These are phyloP conservation scores for Garcileccinum viscosum DNA, from an alignment of 1,284 basidiomycete species.

Conservation along the genomic window DNA sequence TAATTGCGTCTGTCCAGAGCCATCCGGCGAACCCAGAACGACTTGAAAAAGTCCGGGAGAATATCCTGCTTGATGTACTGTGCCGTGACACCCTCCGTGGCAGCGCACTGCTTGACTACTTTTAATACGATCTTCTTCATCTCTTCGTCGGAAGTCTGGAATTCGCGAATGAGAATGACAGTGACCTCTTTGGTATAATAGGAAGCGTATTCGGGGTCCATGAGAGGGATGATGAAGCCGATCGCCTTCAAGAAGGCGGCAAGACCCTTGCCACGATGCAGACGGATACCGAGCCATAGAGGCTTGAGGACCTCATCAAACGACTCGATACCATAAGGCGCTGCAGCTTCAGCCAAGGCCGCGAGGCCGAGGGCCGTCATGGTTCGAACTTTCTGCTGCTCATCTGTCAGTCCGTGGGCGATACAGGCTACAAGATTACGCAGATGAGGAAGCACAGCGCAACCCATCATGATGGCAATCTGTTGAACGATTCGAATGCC, in stretches of 20 bases:
- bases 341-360: slow-evolving; percentile 94
- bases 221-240: slow-evolving; percentile 98
- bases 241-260: slow-evolving; percentile 99
- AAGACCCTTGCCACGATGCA: slow-evolving; percentile 97
- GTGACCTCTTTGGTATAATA: slow-evolving; percentile 99
- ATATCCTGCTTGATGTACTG: slow-evolving; percentile 97
- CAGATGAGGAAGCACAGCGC: slow-evolving; percentile 96
- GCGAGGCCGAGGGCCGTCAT: slow-evolving; percentile 99
- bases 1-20: slow-evolving; percentile 97
- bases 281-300: slow-evolving; percentile 96
- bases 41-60: slow-evolving; percentile 99
- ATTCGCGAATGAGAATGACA: slow-evolving; percentile 98
- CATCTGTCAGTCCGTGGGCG: slow-evolving; percentile 94
- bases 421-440: slow-evolving; percentile 97
- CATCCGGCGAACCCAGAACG: slow-evolving; percentile 98
- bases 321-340: slow-evolving; percentile 99
- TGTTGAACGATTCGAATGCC: slow-evolving; percentile 99
- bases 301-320: slow-evolving; percentile 99
- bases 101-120: slow-evolving; percentile 98
- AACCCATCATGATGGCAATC: slow-evolving; percentile 99
- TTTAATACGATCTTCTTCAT: slow-evolving; percentile 99
- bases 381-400: slow-evolving; percentile 98
- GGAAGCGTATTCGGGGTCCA: slow-evolving; percentile 98
- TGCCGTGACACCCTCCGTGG: slow-evolving; percentile 95
- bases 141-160: slow-evolving; percentile 99